phyloP scores from a whole-genome alignment of 169 alveolate genomes.

The Plasmodium blacklocki region DNA sequence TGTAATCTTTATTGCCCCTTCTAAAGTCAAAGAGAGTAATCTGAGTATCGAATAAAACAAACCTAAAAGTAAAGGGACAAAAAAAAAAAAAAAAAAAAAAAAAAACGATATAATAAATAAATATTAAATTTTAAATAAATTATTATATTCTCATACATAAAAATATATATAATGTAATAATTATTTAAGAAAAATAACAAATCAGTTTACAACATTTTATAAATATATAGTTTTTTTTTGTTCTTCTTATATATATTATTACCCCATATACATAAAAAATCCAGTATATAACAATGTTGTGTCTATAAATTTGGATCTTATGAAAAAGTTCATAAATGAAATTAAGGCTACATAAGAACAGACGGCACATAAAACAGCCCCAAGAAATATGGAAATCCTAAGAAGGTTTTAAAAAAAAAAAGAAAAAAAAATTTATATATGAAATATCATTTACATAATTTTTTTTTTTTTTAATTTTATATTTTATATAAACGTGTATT shows the following conservation, averaged over 20 bases:
- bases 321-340: conserved; percentile 72
- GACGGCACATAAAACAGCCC: conserved; percentile 51
- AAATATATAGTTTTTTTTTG: not conserved
- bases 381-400: conserved; percentile 64
- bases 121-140: not conserved
- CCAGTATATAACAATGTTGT: conserved; percentile 62
- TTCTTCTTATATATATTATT: not conserved
- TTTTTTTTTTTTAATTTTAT: not conserved
- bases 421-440: conserved; percentile 11
- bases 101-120: conserved; percentile 1
- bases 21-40: conserved; percentile 68
- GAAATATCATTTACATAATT: not conserved
- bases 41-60: conserved; percentile 74
- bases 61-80: conserved; percentile 33
- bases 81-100: conserved; percentile 2
- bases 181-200: no score
- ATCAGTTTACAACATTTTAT: not conserved
- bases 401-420: not conserved
- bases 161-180: no score
- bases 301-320: conserved; percentile 62
- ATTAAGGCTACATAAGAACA: conserved; percentile 60
- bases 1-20: conserved; percentile 73
- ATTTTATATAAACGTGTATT: no score
- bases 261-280: conserved; percentile 77
- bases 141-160: not conserved